Percentiles rank a stretch among this genome's conserved stretches.
Evolutionary conservation across 345 rosid species (phyloP).

Genomic region (Leavenworthia alabamica): DNA sequence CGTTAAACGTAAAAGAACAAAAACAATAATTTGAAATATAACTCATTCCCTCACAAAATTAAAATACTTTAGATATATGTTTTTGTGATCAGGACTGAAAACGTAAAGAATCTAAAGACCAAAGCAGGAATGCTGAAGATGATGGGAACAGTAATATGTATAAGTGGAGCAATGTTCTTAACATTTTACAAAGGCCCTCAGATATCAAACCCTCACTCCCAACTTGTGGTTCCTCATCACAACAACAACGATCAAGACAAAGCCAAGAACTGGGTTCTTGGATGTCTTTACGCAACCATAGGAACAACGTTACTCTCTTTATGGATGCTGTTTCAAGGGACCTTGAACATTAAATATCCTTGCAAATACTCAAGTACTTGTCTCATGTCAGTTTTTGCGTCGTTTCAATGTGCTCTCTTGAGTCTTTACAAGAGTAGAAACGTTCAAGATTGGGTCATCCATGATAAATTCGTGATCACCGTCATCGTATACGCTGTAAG

Average conservation of each 20-base stretch:
- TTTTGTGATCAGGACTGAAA: slow-evolving; percentile 38
- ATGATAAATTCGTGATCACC: slow-evolving; percentile 36
- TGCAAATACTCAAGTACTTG: slow-evolving; percentile 59
- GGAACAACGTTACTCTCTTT: slow-evolving; percentile 48
- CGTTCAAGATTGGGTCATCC: slow-evolving; percentile 41
- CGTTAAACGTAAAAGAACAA: background rate
- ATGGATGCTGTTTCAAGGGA: slow-evolving; percentile 60
- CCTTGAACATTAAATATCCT: slow-evolving; percentile 41
- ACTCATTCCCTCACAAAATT: background rate
- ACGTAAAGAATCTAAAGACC: slow-evolving; percentile 30
- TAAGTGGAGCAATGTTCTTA: slow-evolving; percentile 50
- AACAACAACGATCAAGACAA: background rate
- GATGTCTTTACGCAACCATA: slow-evolving; percentile 34
- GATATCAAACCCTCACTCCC: slow-evolving; percentile 25
- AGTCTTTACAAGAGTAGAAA: slow-evolving; percentile 34
- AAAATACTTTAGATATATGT: background rate
- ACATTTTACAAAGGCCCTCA: slow-evolving; percentile 52
- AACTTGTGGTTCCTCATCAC: background rate
- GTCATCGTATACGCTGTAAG: slow-evolving; percentile 51
- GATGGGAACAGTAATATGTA: slow-evolving; percentile 46
- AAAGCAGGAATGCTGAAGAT: slow-evolving; percentile 47
- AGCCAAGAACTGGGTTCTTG: slow-evolving; percentile 40
- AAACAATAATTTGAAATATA: background rate
- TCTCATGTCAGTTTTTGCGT: slow-evolving; percentile 50
- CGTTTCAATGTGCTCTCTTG: slow-evolving; percentile 50